Conservation (phyloP, 768 basidiomycete species). For the Tulasnella calospora region DNA sequence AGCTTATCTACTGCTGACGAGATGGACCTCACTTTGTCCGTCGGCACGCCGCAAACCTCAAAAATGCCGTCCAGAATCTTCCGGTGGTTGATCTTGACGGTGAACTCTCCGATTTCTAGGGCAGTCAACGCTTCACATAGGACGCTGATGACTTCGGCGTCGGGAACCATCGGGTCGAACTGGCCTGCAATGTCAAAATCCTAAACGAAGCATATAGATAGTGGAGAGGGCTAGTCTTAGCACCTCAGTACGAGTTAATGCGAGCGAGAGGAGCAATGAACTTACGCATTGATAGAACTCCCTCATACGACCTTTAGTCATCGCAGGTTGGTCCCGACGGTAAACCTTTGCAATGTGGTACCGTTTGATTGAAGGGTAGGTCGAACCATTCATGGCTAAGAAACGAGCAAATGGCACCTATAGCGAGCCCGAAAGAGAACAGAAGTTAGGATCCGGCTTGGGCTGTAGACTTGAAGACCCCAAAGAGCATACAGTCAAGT, state of each 20-base stretch:
- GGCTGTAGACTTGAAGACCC: no score
- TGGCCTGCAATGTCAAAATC: constrained; percentile 91
- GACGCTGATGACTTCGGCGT: constrained; percentile 82
- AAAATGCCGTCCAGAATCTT: constrained; percentile 97
- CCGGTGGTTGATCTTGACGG: constrained; percentile 92
- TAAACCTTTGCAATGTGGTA: constrained; percentile 99
- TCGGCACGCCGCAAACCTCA: constrained; percentile 89
- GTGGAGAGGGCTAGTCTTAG: background rate
- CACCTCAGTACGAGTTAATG: background rate
- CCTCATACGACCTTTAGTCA: constrained; percentile 97
- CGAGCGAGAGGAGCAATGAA: constrained; percentile 22
- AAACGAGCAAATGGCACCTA: constrained; percentile 87
- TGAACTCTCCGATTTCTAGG: constrained; percentile 90
- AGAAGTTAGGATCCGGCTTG: background rate
- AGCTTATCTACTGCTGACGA: constrained; percentile 98
- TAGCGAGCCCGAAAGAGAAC: background rate
- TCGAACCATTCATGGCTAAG: constrained; percentile 89
- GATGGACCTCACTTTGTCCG: constrained; percentile 83
- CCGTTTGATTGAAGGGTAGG: constrained; percentile 62
- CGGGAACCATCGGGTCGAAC: constrained; percentile 97
- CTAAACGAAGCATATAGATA: constrained; percentile 40
- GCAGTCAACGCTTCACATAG: constrained; percentile 73
- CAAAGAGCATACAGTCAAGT: constrained; percentile 64
- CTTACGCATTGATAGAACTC: constrained; percentile 95
- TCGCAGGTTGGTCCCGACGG: constrained; percentile 90